Base-by-base conservation (phyloP, 208 protist genomes). In the Trypanosoma melophagium region DNA sequence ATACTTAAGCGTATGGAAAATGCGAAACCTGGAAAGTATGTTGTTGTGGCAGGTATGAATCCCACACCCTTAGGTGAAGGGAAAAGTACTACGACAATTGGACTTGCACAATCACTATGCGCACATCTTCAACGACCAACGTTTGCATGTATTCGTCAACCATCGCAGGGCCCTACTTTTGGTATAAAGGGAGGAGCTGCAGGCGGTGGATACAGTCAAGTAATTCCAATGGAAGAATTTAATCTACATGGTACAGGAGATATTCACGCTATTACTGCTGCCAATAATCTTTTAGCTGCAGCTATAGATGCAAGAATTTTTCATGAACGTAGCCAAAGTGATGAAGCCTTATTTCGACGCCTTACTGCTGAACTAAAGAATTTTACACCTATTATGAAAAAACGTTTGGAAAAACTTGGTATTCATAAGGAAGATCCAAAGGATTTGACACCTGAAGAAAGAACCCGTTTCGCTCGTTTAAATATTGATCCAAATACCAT, bases 161-260 rank as follows among this genome's bases (percentile, higher is more conserved):
- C 98, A 3, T 98, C 95, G 13, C 97, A 99, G 77, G 98, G 98
- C 7, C 98, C 98, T 5, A 99, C 97, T 5, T 97, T 95, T 66
- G 96, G 95, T 51, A 97, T 98, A 63, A 98, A 98, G 63, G 98
- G 98, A 31, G 98, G 98, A 13, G 98, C 98, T 14, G 98, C 98
- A 1, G 98, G 98, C 35, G 98, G 98, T 42, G 98, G 98, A 14
- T 99, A 99, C 74, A 94, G 96, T 52, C 98, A 99, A 79, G 88
- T 96, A n/a, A 94, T 97, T 58, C 95, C 96, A 10, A 98, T 98
- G 96, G 95, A 98, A 69, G 98, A 99, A 60, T 99, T 99, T 77
- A 99, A 99, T 82, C 81, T 99, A 17, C 98, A 99, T 78, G 86
- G 98, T 47, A 99, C 97, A 4, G 97, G 97, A 16, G 98, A 99